phyloP scores from a whole-genome alignment of 2,329 filamentous ascomycete genomes.

The Domatiomyces globalis region DNA sequence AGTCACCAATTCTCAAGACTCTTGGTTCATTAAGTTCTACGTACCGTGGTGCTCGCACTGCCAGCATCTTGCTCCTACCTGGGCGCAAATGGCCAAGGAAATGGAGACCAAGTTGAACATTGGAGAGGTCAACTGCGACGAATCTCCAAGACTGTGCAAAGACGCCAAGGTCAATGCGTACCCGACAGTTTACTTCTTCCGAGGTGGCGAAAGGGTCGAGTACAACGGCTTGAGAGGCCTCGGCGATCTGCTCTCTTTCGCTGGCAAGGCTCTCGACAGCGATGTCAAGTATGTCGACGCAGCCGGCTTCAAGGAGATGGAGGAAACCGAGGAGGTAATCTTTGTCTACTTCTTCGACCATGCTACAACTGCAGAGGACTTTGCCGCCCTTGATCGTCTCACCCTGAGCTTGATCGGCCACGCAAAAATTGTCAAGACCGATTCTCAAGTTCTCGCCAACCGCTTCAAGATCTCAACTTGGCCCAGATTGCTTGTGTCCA shows the following conservation, averaged over 20 bases:
- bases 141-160: slow-evolving; percentile 77
- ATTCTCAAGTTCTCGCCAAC: slow-evolving; percentile 58
- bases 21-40: slow-evolving; percentile 99
- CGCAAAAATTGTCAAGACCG: slow-evolving; percentile 83
- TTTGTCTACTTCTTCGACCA: slow-evolving; percentile 98
- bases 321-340: slow-evolving; percentile 87
- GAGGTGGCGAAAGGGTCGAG: slow-evolving; percentile 78
- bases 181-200: slow-evolving; percentile 86
- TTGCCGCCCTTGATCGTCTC: slow-evolving; percentile 71
- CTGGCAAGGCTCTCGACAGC: slow-evolving; percentile 67
- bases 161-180: slow-evolving; percentile 67
- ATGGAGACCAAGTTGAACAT: slow-evolving; percentile 84
- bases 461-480: slow-evolving; percentile 93
- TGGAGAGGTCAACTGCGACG: slow-evolving; percentile 91
- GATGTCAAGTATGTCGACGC: slow-evolving; percentile 73
- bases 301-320: slow-evolving; percentile 61
- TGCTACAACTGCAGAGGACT: slow-evolving; percentile 85
- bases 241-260: slow-evolving; percentile 76
- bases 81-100: slow-evolving; percentile 77
- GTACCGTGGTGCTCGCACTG: slow-evolving; percentile 96
- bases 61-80: slow-evolving; percentile 78
- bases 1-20: slow-evolving; percentile 75
- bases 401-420: slow-evolving; percentile 80
- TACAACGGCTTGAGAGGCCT: slow-evolving; percentile 84
- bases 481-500: slow-evolving; percentile 80